Base-by-base conservation (phyloP, 164 flowering plant species). In the Amborella trichopoda region DNA sequence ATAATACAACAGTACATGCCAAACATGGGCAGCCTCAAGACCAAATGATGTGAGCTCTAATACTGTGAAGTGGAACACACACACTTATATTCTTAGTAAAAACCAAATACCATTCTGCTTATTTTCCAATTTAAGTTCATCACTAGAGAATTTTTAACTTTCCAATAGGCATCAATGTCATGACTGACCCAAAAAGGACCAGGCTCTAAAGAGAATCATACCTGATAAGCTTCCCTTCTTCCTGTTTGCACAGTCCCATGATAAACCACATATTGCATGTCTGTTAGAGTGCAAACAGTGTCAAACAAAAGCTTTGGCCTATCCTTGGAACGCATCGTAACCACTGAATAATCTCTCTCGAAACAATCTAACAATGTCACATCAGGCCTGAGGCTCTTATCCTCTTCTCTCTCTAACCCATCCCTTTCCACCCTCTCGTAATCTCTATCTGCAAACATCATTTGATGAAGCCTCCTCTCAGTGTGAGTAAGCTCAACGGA, bases 191-290 rank as follows among this genome's bases (percentile, higher is more conserved):
- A 42, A 23, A 3, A 27, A 13, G 16, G 20, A 2, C 19, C 2
- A 18, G 16, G n/a, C n/a, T n/a, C n/a, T n/a, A 19, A 28, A 19
- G 11, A 22, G 11, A 23, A 28, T 0, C 14, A 12, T 62, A 71
- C 80, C 75, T 69, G 80, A 46, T 60, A 65, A 52, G 80, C 76
- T 58, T 72, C 73, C 54, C 17, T 49, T 43, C 50, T 49, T 33
- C 48, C 59, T 3, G 73, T 62, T 25, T 37, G 48, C 22, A 75
- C 72, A 3, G 48, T 68, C 39, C 70, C 80, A 63, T 75, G 80
- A 45, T 61, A 72, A 27, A 75, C 77, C 23, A 67, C 72, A 62
- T 75, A 75, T 26, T 75, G 57, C 80, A 75, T 72, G 32, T 75
- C 80, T 38, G 80, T 75, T 8, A 75, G 57, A 19, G 70, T 60